These are phyloP conservation scores for Knoxdaviesia proteae DNA, from an alignment of 2,329 filamentous ascomycete species.

Conservation along the genomic window DNA sequence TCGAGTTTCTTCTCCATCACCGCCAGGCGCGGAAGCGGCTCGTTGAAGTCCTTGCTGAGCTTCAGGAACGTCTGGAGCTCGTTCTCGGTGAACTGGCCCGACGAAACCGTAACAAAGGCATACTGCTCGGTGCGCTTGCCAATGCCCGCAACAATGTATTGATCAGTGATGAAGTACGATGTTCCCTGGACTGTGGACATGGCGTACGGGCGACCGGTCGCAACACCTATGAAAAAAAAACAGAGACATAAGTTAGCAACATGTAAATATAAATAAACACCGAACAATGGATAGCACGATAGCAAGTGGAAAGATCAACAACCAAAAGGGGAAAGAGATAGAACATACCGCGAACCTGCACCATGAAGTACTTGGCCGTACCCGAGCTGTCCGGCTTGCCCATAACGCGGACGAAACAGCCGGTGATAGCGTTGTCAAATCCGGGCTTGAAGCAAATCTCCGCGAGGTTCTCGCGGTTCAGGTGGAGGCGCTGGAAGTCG, in stretches of 20 bases:
- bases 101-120: slow-evolving; percentile 80
- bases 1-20: slow-evolving; percentile 50
- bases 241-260: too few species aligned
- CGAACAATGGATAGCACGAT: too few species aligned
- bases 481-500: slow-evolving; percentile 68
- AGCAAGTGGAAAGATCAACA: not conserved
- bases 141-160: slow-evolving; percentile 64
- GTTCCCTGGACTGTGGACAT: slow-evolving; percentile 54
- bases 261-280: too few species aligned
- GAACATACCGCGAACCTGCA: slow-evolving; percentile 56
- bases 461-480: slow-evolving; percentile 71
- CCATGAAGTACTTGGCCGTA: slow-evolving; percentile 68
- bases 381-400: slow-evolving; percentile 60
- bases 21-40: slow-evolving; percentile 53
- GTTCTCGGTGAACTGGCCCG: slow-evolving; percentile 56
- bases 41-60: slow-evolving; percentile 7
- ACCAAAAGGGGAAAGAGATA: not conserved
- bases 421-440: slow-evolving; percentile 62
- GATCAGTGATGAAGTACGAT: slow-evolving; percentile 53
- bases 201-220: slow-evolving; percentile 61
- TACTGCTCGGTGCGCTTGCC: slow-evolving; percentile 70
- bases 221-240: slow-evolving; percentile 38
- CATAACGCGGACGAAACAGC: slow-evolving; percentile 70
- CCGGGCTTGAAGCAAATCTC: slow-evolving; percentile 85
- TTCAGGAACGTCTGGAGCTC: too few species aligned